Base-by-base conservation (phyloP, 2,329 filamentous ascomycete genomes). In the Fusarium algeriense region DNA sequence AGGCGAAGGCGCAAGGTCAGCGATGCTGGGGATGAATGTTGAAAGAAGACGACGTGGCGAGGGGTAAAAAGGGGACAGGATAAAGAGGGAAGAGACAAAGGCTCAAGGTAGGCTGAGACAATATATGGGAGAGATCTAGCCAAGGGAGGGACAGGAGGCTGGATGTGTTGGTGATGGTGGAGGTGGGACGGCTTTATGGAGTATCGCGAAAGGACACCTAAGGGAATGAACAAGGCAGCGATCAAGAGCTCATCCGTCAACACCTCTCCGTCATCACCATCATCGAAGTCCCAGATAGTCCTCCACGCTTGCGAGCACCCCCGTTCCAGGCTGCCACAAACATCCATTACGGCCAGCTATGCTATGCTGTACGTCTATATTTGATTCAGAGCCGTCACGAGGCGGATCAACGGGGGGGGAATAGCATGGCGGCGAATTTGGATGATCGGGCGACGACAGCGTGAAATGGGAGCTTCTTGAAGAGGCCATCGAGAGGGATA, bases 191-290 rank as follows among this genome's bases (percentile, higher is more conserved):
- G 60, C 60, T 76, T 76, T 76, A 76, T 76, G 67, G 58, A 69
- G 70, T 71, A 73, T 76, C 67, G 73, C 74, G 60, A 76, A 72
- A 76, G 74, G 74, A 76, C 74, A 76, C 74, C 70, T 76, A 73
- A 72, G 73, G 70, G 75, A 61, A 60, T 69, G 72, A 61, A 28
- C 65, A 57, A 76, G 74, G 74, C 70, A 74, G 70, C 67, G 62
- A 73, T 53, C 59, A 71, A 60, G 44, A 69, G 55, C 60, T 52
- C 64, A 65, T 49, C 53, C 64, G 62, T 59, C 54, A 56, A 37
- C 55, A 48, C 57, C 55, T 67, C 54, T 54, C 57, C 54, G 53
- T 56, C 55, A 43, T 59, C 64, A 43, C 49, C 49, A 57, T 45
- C 49, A 67, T 50, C 63, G 15, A 41, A 66, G 60, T 65, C 54